A percentile compares a stretch with the other conserved stretches of the same genome.
Evolutionary conservation across 2,329 filamentous ascomycete genomes (phyloP).

Genomic region (Ceratocystis albifundus): DNA sequence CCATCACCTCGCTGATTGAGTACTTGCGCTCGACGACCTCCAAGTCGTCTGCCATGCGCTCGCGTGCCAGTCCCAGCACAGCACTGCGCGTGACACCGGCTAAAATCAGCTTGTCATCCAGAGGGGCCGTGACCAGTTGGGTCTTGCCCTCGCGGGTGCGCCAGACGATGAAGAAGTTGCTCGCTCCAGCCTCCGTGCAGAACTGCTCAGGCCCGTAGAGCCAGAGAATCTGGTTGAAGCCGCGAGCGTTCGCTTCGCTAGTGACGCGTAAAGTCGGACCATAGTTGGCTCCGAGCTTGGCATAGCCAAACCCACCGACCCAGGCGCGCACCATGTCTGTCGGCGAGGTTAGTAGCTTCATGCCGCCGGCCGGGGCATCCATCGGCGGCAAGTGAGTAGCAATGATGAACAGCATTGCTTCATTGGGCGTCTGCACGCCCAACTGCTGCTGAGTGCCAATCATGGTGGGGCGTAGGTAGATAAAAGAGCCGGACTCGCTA

Average conservation of each 20-base stretch:
- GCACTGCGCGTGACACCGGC: constrained; percentile 80
- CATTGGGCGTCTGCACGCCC: constrained; percentile 65
- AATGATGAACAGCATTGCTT: constrained; percentile 84
- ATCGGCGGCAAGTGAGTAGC: constrained; percentile 50
- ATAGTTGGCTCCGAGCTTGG: constrained; percentile 90
- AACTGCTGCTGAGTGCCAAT: constrained; percentile 73
- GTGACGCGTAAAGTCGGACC: constrained; percentile 73
- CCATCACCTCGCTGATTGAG: constrained; percentile 64
- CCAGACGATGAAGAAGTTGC: constrained; percentile 86
- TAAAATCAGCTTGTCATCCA: constrained; percentile 73
- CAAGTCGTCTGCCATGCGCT: constrained; percentile 46
- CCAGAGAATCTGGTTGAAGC: constrained; percentile 90
- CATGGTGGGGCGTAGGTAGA: constrained; percentile 79
- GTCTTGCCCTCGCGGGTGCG: constrained; percentile 47
- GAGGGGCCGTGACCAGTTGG: constrained; percentile 70
- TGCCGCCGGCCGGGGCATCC: constrained; percentile 42
- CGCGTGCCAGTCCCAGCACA: constrained; percentile 58
- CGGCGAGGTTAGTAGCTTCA: constrained; percentile 66
- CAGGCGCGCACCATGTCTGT: constrained; percentile 82
- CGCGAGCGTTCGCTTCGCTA: constrained; percentile 56
- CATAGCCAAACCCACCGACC: constrained; percentile 85
- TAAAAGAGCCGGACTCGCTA: constrained; percentile 53
- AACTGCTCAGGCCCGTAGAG: constrained; percentile 65
- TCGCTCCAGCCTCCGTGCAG: constrained; percentile 84
- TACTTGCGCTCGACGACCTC: constrained; percentile 75